These are phyloP conservation scores for Saccharomycopsis guyanensis DNA, from an alignment of 805 yeast genomes.

Conservation along the genomic window DNA sequence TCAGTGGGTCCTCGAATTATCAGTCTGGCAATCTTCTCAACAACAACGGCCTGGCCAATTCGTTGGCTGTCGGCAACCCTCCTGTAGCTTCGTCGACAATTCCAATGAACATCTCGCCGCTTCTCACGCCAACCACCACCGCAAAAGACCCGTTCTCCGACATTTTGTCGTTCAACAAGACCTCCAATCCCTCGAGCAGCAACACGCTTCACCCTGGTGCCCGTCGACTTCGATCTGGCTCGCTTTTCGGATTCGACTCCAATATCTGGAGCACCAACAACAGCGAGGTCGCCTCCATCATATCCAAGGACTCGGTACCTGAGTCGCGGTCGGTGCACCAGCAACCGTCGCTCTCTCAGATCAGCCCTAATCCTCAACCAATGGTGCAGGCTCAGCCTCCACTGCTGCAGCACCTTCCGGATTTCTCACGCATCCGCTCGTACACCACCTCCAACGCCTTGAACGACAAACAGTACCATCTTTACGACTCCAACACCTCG, in stretches of 20 bases:
- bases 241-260: constrained; percentile 35
- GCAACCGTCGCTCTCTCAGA: constrained; percentile 23
- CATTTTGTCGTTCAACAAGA: constrained; percentile 23
- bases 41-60: constrained; percentile 5
- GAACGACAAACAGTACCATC: constrained; percentile 16
- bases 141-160: constrained; percentile 17
- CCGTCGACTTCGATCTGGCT: constrained; percentile 46
- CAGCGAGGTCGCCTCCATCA: constrained; percentile 22
- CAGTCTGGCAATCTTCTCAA: constrained; percentile 10
- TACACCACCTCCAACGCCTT: constrained; percentile 38
- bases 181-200: no score
- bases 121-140: constrained; percentile 1
- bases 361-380: constrained; percentile 15
- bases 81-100: constrained; percentile 23
- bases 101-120: no score
- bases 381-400: constrained; percentile 19
- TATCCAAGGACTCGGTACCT: constrained; percentile 19
- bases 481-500: constrained; percentile 6
- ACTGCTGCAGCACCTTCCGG: constrained; percentile 6
- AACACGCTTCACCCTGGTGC: constrained; percentile 26
- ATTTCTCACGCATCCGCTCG: constrained; percentile 36
- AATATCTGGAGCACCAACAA: constrained; percentile 48
- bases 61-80: constrained; percentile 22
- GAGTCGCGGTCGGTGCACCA: constrained; percentile 19
- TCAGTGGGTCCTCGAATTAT: constrained; percentile 28